phyloP scores from a whole-genome alignment of 805 yeast species.

The Helenozyma rhizophorensis region DNA sequence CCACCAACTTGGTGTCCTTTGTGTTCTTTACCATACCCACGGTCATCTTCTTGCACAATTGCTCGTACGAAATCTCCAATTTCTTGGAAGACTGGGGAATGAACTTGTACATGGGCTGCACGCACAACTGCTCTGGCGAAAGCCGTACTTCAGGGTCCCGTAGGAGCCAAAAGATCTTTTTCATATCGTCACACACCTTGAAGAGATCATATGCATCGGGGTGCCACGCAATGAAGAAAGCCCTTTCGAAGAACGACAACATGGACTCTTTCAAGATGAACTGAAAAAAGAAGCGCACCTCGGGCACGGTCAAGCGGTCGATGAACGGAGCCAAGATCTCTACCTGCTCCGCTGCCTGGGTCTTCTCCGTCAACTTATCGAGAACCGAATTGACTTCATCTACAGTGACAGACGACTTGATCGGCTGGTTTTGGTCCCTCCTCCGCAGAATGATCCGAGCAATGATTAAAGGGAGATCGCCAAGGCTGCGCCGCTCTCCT shows the following conservation, averaged over 20 bases:
- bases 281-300: slow-evolving; percentile 64
- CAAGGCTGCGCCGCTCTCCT: slow-evolving; percentile 22
- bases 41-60: slow-evolving; percentile 45
- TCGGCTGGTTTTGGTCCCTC: slow-evolving; percentile 42
- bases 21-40: slow-evolving; percentile 21
- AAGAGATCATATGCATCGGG: slow-evolving; percentile 68
- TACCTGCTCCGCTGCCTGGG: slow-evolving; percentile 33
- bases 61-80: slow-evolving; percentile 45
- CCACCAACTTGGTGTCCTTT: slow-evolving; percentile 14
- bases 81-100: slow-evolving; percentile 73
- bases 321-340: slow-evolving; percentile 47
- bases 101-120: slow-evolving; percentile 53
- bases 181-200: slow-evolving; percentile 61
- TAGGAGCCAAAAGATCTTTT: slow-evolving; percentile 53
- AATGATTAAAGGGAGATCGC: slow-evolving; percentile 44
- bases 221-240: slow-evolving; percentile 63
- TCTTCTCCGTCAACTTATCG: slow-evolving; percentile 24
- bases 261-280: slow-evolving; percentile 57
- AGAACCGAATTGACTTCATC: slow-evolving; percentile 26
- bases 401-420: slow-evolving; percentile 19
- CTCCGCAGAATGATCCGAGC: slow-evolving; percentile 50
- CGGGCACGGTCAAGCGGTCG: slow-evolving; percentile 52
- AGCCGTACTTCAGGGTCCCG: slow-evolving; percentile 46
- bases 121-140: slow-evolving; percentile 32
- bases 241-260: slow-evolving; percentile 58